Evolutionary conservation across 2,329 filamentous ascomycete genomes (phyloP), one percentile per base, ranked within the genome.

Genomic region (Ophiostoma himal-ulmi): DNA sequence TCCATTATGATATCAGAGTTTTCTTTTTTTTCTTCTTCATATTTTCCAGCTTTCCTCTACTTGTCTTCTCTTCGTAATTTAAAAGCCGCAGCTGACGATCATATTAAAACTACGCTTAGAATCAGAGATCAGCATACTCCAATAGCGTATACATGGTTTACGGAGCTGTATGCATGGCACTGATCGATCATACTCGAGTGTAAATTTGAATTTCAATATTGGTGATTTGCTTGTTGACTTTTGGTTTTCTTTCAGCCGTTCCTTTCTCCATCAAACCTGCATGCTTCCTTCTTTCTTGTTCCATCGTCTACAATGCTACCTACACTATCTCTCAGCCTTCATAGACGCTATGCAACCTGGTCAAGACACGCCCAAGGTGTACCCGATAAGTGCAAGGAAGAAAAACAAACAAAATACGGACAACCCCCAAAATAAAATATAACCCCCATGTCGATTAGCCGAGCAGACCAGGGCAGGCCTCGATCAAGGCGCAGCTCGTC

Each of bases 251-350:
- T 39, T 60, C 48, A 54, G 48, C 48, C 48, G 48, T 54, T 20
- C 17, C 48, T 22, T 52, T 13, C 54, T 30, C 4, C 22, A 34
- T 54, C 48, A 1, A 14, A 30, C 48, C 26, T 67, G 20, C 20
- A 22, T 41, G 44, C 44, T 68, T 68, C 3, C 37, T 57, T 68
- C 36, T 67, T 68, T 13, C 34, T 72, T 68, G 68, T 73, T 72
- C 20, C 8, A n/a, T 65, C 36, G 7, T 10, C 34, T 37, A 10
- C 52, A 14, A 8, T 22, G 52, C 22, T 26, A 22, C n/a, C 22
- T 26, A 22, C n/a, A 57, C 30, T 2, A 36, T 65, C 62, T 3
- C 36, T 36, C 36, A 65, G 26, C 22, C 13, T 22, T 17, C 26
- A 62, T 34, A 11, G 11, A 65, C 62, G 62, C 62, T 36, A 65